These are phyloP conservation scores for Knoxia roxburghii DNA, from an alignment of 257 asterid species.

Conservation along the genomic window DNA sequence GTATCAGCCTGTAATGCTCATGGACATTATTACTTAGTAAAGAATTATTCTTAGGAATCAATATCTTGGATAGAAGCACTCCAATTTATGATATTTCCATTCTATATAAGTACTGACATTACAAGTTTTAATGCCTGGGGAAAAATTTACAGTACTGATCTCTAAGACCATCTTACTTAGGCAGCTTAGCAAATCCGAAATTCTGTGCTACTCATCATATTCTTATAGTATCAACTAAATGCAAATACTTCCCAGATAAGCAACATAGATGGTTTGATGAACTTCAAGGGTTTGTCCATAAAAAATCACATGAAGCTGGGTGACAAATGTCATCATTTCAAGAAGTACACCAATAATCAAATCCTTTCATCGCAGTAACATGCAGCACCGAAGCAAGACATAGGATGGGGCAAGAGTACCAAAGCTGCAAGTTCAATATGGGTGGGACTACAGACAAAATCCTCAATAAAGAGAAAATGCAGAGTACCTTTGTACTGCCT, in stretches of 20 bases:
- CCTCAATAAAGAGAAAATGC: neutral
- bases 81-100: neutral
- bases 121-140: neutral
- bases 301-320: neutral
- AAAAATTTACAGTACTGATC: neutral
- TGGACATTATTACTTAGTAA: neutral
- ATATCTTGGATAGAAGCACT: neutral
- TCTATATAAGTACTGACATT: neutral
- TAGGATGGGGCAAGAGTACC: neutral
- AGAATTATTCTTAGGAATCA: neutral
- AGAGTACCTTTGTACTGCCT: conserved; percentile 82
- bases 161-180: neutral
- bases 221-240: no score
- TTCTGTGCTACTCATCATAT: neutral
- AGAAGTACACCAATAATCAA: conserved; percentile 3
- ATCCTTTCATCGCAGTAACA: neutral
- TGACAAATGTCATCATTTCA: neutral
- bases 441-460: neutral
- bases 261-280: neutral
- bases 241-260: neutral
- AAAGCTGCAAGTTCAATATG: neutral
- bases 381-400: neutral
- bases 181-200: neutral
- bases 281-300: neutral
- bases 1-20: no score